Evolutionary conservation across 2,329 filamentous ascomycete genomes (phyloP).

Genomic region (Dothidotthia symphoricarpi): DNA sequence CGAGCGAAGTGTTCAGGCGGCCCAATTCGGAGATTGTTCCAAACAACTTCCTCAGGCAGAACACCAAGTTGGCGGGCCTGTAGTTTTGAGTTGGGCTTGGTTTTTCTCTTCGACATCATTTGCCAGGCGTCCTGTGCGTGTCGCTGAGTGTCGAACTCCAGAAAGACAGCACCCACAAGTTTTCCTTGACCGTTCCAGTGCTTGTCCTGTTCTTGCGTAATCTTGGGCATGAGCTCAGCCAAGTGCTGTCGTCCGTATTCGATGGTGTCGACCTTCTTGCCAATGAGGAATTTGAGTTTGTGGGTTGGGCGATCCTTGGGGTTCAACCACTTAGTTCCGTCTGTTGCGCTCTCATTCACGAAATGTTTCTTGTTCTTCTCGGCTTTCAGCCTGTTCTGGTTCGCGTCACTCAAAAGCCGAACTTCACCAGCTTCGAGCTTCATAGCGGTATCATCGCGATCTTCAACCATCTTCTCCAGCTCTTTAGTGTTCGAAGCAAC

Average conservation of each 20-base stretch:
- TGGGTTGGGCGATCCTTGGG: conserved; percentile 44
- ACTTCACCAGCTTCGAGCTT: conserved; percentile 49
- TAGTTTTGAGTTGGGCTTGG: conserved; percentile 37
- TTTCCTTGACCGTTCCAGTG: conserved; percentile 66
- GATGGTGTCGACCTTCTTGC: conserved; percentile 66
- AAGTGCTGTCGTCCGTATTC: conserved; percentile 78
- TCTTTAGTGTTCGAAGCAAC: conserved; percentile 48
- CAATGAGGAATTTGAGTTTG: conserved; percentile 43
- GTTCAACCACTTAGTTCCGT: conserved; percentile 45
- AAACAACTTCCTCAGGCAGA: conserved; percentile 48
- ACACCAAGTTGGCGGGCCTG: conserved; percentile 46
- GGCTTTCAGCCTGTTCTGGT: conserved; percentile 66
- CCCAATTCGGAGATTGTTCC: conserved; percentile 47
- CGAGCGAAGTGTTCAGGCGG: conserved; percentile 32
- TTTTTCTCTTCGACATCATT: conserved; percentile 48
- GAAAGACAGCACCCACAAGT: conserved; percentile 74
- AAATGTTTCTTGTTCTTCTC: conserved; percentile 52
- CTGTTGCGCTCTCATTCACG: conserved; percentile 41
- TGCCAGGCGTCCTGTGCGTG: conserved; percentile 85
- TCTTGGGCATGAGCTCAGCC: conserved; percentile 68
- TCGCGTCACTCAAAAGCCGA: conserved; percentile 52
- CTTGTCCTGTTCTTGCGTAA: conserved; percentile 64
- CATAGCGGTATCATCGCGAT: conserved; percentile 45
- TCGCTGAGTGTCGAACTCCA: conserved; percentile 80
- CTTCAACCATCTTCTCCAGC: conserved; percentile 45